These are phyloP conservation scores for Elsinoe necatrix DNA, from an alignment of 2,329 filamentous ascomycete genomes.

Conservation along the genomic window DNA sequence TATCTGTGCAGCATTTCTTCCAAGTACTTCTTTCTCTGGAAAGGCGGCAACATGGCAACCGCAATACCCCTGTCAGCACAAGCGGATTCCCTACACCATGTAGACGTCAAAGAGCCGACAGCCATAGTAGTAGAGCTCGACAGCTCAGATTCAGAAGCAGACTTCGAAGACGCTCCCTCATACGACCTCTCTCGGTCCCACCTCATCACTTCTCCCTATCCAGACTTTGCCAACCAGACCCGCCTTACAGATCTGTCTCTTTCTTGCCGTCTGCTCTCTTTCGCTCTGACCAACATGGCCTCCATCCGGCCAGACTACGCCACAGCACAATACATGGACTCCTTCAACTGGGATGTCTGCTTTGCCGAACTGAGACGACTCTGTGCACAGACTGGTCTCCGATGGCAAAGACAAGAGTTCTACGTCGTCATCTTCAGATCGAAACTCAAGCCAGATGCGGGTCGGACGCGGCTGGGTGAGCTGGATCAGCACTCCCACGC, in stretches of 20 bases:
- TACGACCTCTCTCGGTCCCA: not conserved
- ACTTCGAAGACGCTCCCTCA: not conserved
- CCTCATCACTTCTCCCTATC: conserved; percentile 2
- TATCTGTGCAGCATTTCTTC: not conserved
- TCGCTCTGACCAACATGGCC: conserved; percentile 57
- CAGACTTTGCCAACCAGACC: not conserved
- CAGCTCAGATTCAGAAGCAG: not conserved
- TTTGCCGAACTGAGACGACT: conserved; percentile 51
- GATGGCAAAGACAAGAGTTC: conserved; percentile 58
- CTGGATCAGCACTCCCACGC: conserved; percentile 72
- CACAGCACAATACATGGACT: conserved; percentile 60
- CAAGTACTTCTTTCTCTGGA: not conserved
- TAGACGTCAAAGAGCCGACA: not conserved
- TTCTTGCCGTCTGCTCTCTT: conserved; percentile 60
- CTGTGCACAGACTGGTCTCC: conserved; percentile 37
- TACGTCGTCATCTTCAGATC: conserved; percentile 83
- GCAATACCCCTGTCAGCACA: not conserved
- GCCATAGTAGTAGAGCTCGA: not conserved
- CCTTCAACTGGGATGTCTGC: conserved; percentile 68
- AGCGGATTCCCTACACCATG: not conserved
- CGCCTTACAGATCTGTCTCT: not conserved
- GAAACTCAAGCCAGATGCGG: conserved; percentile 56
- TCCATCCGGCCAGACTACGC: conserved; percentile 64
- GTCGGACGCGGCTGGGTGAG: conserved; percentile 59
- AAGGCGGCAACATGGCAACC: not conserved